Conservation (phyloP, 805 yeast species). For the Lipomyces lipofer region DNA sequence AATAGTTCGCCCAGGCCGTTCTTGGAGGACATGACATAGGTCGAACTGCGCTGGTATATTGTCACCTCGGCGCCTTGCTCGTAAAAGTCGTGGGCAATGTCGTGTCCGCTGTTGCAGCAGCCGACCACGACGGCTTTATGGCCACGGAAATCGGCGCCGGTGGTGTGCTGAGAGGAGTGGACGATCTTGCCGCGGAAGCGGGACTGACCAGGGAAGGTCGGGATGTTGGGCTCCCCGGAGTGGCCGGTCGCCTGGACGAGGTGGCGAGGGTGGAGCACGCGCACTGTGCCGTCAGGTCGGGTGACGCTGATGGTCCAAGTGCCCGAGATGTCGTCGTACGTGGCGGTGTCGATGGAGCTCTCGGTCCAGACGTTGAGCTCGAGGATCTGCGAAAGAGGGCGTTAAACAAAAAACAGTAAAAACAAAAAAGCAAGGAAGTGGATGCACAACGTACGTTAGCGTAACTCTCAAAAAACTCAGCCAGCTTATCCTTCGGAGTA, state of each 20-base stretch:
- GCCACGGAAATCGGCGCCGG: slow-evolving; percentile 45
- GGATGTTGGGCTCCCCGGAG: slow-evolving; percentile 49
- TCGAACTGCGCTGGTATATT: slow-evolving; percentile 46
- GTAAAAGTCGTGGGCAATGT: slow-evolving; percentile 48
- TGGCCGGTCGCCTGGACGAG: slow-evolving; percentile 48
- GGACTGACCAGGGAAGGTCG: slow-evolving; percentile 43
- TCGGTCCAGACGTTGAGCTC: slow-evolving; percentile 44
- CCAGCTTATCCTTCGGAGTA: slow-evolving; percentile 49
- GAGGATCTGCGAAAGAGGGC: slow-evolving; percentile 34
- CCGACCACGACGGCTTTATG: slow-evolving; percentile 48
- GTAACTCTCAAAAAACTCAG: slow-evolving; percentile 46
- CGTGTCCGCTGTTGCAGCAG: slow-evolving; percentile 49
- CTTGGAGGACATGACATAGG: slow-evolving; percentile 46
- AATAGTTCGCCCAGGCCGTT: slow-evolving; percentile 38
- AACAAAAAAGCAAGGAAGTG: not conserved
- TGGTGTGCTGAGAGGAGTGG: slow-evolving; percentile 46
- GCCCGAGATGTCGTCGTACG: slow-evolving; percentile 37
- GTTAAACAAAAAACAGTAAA: not conserved
- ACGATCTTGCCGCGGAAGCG: slow-evolving; percentile 44
- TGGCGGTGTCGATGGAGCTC: slow-evolving; percentile 40
- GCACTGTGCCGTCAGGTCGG: slow-evolving; percentile 29
- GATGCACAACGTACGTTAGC: slow-evolving; percentile 31
- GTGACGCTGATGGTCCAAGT: slow-evolving; percentile 40
- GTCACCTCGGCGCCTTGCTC: slow-evolving; percentile 48
- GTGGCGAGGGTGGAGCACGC: slow-evolving; percentile 41